These are phyloP conservation scores for Lasiosphaeria ovina DNA, from an alignment of 495 filamentous ascomycete genomes.

Conservation along the genomic window DNA sequence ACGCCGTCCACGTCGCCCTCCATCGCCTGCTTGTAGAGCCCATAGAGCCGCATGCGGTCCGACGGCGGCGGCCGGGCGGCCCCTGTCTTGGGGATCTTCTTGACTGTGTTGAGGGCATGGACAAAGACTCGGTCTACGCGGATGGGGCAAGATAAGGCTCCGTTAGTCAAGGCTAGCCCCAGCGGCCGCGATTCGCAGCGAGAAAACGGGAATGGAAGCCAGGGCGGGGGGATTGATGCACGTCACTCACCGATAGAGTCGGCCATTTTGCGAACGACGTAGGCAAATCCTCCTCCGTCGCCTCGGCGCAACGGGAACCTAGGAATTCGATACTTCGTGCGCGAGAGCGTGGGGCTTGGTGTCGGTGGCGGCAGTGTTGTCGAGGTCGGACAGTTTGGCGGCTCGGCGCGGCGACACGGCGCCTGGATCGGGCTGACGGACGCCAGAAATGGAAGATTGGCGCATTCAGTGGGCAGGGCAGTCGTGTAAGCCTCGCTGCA, in stretches of 20 bases:
- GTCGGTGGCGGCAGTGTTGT: not conserved
- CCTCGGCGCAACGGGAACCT: not conserved
- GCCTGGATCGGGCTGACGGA: not conserved
- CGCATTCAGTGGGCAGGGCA: not conserved
- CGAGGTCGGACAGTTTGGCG: not conserved
- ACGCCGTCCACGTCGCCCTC: conserved; percentile 93
- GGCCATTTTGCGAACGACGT: conserved; percentile 11
- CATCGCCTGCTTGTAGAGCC: conserved; percentile 98
- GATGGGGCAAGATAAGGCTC: not conserved
- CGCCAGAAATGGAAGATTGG: conserved; percentile 1
- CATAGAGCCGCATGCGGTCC: conserved; percentile 89
- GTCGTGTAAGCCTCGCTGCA: not conserved
- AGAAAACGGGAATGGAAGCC: too few relatives aligned
- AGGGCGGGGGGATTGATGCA: not conserved
- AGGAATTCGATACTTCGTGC: not conserved
- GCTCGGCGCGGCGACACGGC: not conserved
- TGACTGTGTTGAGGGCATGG: conserved; percentile 96
- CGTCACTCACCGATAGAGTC: conserved; percentile 14
- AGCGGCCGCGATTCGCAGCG: too few relatives aligned
- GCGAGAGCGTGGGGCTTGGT: not conserved
- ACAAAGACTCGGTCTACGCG: conserved; percentile 89
- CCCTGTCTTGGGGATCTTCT: conserved; percentile 92
- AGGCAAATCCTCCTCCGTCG: not conserved
- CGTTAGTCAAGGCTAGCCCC: too few relatives aligned
- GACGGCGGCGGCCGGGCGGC: conserved; percentile 79